Percentiles rank a stretch among this genome's conserved stretches.
phyloP scores from a whole-genome alignment of 305 asterid genomes.

The Ilex paraguariensis region DNA sequence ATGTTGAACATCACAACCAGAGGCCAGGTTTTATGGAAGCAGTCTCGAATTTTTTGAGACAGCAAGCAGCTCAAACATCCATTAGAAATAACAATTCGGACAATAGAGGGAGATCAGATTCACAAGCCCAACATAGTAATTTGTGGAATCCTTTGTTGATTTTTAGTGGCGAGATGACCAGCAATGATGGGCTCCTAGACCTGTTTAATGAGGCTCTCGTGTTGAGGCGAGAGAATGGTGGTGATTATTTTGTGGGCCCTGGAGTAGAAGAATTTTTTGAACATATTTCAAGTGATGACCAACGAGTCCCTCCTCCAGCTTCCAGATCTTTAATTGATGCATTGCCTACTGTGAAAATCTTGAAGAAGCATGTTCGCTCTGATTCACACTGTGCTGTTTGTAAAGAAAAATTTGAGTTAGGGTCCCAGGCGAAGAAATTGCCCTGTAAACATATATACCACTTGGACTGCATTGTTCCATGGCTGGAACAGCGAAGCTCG shows the following conservation, averaged over 20 bases:
- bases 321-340: conserved; percentile 60
- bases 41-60: conserved; percentile 57
- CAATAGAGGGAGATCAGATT: conserved; percentile 27
- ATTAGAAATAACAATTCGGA: conserved; percentile 30
- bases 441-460: conserved; percentile 91
- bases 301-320: conserved; percentile 66
- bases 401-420: conserved; percentile 68
- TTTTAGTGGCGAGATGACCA: conserved; percentile 76
- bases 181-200: conserved; percentile 57
- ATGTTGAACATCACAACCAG: conserved; percentile 34
- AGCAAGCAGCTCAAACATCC: conserved; percentile 43
- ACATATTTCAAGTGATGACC: conserved; percentile 39
- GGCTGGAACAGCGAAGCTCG: conserved; percentile 70
- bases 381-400: conserved; percentile 78
- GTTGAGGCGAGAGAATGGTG: conserved; percentile 59
- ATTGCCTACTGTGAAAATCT: conserved; percentile 61
- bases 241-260: conserved; percentile 66
- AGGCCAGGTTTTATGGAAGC: conserved; percentile 62
- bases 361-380: conserved; percentile 61
- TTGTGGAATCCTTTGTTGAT: conserved; percentile 65
- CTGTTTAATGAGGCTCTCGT: conserved; percentile 69
- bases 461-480: conserved; percentile 71
- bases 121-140: conserved; percentile 23
- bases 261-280: conserved; percentile 71
- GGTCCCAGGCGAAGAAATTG: conserved; percentile 59